Conservation (phyloP, 2,329 filamentous ascomycete species). For the Alternaria sp. region DNA sequence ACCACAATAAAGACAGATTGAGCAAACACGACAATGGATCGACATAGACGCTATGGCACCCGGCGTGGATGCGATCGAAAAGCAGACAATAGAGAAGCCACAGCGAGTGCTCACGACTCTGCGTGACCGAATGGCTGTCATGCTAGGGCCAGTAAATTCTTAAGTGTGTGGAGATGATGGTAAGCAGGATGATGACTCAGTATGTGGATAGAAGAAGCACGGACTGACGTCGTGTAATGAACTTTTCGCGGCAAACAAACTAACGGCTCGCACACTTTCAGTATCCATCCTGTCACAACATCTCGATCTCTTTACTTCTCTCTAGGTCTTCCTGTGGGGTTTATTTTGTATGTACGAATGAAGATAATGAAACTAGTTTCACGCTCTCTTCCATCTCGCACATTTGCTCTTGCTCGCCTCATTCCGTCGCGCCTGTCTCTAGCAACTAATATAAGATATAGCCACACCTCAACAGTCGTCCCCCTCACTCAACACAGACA, state of each 20-base stretch:
- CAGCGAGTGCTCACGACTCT: neutral
- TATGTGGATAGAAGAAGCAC: constrained; percentile 5
- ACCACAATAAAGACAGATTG: neutral
- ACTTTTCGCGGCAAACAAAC: constrained; percentile 10
- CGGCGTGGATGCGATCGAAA: neutral
- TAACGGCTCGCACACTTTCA: neutral
- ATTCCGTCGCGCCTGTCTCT: constrained; percentile 22
- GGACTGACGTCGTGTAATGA: constrained; percentile 15
- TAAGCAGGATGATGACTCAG: constrained; percentile 10
- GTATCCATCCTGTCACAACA: constrained; percentile 4
- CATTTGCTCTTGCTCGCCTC: constrained; percentile 29
- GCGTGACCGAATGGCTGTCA: neutral
- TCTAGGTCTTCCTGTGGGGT: constrained; percentile 16
- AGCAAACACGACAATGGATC: neutral
- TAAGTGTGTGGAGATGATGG: neutral
- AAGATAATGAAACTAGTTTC: constrained; percentile 37
- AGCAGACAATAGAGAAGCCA: neutral
- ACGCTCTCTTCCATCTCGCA: constrained; percentile 28
- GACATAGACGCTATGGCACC: neutral
- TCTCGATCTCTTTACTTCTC: constrained; percentile 10
- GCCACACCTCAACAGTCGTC: constrained; percentile 19
- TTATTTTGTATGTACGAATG: constrained; percentile 33
- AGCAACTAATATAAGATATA: constrained; percentile 30
- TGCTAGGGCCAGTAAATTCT: neutral
- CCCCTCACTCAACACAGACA: constrained; percentile 27